Evolutionary conservation across 2,329 filamentous ascomycete genomes (phyloP).

Genomic region (Penicillium glabrum): DNA sequence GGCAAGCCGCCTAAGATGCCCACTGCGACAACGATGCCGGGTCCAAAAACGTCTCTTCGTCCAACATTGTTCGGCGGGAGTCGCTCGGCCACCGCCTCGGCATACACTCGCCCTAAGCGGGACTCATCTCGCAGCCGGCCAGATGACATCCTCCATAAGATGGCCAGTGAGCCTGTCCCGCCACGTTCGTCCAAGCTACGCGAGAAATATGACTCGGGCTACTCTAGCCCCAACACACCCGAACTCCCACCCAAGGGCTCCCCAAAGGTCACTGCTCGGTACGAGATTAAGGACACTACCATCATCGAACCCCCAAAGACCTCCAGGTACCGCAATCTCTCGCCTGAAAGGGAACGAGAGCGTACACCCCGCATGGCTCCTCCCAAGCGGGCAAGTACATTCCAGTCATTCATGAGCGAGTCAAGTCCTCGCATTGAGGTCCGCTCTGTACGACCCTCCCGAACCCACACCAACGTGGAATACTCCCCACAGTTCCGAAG

Average conservation of each 20-base stretch:
- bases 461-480: constrained; percentile 25
- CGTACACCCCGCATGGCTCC: constrained; percentile 15
- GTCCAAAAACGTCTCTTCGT: constrained; percentile 29
- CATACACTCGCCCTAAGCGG: constrained; percentile 30
- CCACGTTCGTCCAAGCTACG: constrained; percentile 39
- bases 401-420: constrained; percentile 26
- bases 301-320: constrained; percentile 28
- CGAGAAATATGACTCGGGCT: constrained; percentile 45
- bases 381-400: constrained; percentile 31
- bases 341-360: constrained; percentile 29
- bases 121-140: constrained; percentile 26
- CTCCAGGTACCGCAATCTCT: constrained; percentile 28
- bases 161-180: constrained; percentile 27
- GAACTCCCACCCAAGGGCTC: constrained; percentile 37
- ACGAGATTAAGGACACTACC: constrained; percentile 34
- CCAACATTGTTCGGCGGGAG: constrained; percentile 29
- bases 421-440: constrained; percentile 22
- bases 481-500: constrained; percentile 20
- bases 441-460: constrained; percentile 21
- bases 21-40: constrained; percentile 34
- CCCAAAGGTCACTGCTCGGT: constrained; percentile 34
- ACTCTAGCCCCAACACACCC: constrained; percentile 46
- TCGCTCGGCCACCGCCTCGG: constrained; percentile 32
- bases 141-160: constrained; percentile 27
- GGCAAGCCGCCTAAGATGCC: constrained; percentile 37